Percentiles rank a stretch among this genome's conserved stretches.
phyloP scores from a whole-genome alignment of 2,329 filamentous ascomycete genomes.

The Thyridium curvatum region DNA sequence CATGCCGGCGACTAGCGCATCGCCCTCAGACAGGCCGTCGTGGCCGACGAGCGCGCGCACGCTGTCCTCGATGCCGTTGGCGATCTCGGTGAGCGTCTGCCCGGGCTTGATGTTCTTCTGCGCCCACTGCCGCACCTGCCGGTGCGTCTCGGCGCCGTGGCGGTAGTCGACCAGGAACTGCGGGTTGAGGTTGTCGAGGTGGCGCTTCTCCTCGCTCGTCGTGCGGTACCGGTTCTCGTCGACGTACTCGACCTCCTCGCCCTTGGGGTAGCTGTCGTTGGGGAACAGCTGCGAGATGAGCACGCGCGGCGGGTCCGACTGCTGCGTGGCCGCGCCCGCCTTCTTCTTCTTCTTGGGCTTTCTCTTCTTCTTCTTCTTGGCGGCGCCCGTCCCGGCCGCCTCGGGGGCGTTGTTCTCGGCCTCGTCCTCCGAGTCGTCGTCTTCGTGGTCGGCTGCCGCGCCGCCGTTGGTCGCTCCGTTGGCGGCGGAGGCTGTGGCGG shows the following conservation, averaged over 20 bases:
- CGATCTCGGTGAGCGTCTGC: constrained; percentile 70
- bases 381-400: constrained; percentile 28
- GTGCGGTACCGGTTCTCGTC: constrained; percentile 75
- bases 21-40: constrained; percentile 68
- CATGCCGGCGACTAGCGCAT: constrained; percentile 70
- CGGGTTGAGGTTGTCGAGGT: constrained; percentile 73
- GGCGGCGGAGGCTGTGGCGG: constrained; percentile 24
- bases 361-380: constrained; percentile 67
- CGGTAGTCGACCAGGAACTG: constrained; percentile 75
- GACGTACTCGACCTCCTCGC: constrained; percentile 71
- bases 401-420: constrained; percentile 35
- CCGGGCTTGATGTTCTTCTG: constrained; percentile 75
- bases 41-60: constrained; percentile 71
- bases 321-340: constrained; percentile 57
- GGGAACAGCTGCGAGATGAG: constrained; percentile 69
- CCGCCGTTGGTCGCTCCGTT: constrained; percentile 19
- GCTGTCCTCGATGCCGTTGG: constrained; percentile 74
- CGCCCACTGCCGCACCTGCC: constrained; percentile 76
- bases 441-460: constrained; percentile 27
- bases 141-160: constrained; percentile 71
- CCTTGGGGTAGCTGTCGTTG: constrained; percentile 65
- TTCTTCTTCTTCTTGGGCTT: constrained; percentile 72
- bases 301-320: constrained; percentile 73
- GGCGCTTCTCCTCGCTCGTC: constrained; percentile 77
- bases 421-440: constrained; percentile 47